phyloP scores from a whole-genome alignment of 2,329 filamentous ascomycete species.

The Ophiostoma pallidulum region DNA sequence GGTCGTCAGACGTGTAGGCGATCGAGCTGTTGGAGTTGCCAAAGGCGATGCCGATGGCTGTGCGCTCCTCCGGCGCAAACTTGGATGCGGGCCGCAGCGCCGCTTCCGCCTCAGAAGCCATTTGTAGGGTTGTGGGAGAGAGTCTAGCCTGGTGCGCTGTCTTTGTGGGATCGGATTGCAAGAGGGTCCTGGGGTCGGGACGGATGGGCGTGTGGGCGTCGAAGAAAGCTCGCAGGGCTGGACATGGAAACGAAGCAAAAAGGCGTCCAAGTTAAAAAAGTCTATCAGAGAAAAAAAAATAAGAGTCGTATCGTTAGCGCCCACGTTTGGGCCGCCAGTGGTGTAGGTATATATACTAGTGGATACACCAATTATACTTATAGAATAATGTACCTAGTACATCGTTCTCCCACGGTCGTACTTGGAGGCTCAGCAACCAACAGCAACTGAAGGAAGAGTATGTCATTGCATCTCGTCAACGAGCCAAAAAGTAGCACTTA shows the following conservation, averaged over 20 bases:
- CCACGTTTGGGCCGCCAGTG: background rate
- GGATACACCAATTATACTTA: no score
- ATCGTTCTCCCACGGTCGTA: no score
- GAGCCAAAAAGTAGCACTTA: no score
- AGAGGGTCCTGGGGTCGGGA: background rate
- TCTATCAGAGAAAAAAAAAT: slow-evolving; percentile 7
- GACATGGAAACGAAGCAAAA: slow-evolving; percentile 1
- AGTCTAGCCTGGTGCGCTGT: no score
- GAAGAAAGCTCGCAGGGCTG: background rate
- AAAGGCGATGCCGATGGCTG: slow-evolving; percentile 91
- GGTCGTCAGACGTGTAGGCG: slow-evolving; percentile 85
- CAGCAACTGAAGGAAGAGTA: no score
- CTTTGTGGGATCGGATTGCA: background rate
- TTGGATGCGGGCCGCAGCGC: slow-evolving; percentile 3
- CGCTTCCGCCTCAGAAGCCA: slow-evolving; percentile 10
- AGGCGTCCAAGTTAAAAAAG: slow-evolving; percentile 2
- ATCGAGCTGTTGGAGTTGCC: slow-evolving; percentile 98
- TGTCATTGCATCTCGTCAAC: no score
- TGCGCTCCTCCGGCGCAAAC: slow-evolving; percentile 45
- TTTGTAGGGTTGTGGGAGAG: slow-evolving; percentile 2
- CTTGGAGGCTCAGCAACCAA: no score
- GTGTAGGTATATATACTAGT: no score
- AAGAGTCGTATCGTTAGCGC: background rate
- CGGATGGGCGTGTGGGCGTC: background rate
- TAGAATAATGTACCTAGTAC: no score